Evolutionary conservation across 495 filamentous ascomycete species (phyloP).

Genomic region (Aspergillus wentii): DNA sequence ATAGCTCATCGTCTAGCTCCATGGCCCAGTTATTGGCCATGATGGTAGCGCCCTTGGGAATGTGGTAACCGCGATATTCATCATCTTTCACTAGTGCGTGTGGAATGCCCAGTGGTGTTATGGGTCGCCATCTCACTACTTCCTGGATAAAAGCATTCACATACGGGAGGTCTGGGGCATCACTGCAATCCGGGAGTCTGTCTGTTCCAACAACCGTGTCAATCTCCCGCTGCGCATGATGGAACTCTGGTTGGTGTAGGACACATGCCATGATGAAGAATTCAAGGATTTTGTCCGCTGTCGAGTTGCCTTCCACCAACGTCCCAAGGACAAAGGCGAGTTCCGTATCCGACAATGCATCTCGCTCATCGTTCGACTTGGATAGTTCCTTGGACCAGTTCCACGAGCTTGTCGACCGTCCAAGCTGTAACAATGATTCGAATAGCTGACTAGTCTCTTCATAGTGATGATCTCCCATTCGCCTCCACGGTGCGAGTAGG

Average conservation of each 20-base stretch:
- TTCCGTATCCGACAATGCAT: constrained; percentile 18
- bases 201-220: constrained; percentile 17
- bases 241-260: constrained; percentile 31
- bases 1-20: constrained; percentile 26
- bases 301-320: constrained; percentile 32
- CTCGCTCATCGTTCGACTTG: constrained; percentile 3
- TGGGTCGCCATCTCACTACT: constrained; percentile 29
- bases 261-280: constrained; percentile 32
- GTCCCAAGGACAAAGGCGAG: constrained; percentile 31
- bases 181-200: constrained; percentile 14
- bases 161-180: constrained; percentile 23
- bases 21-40: constrained; percentile 42
- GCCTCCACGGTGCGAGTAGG: constrained; percentile 24
- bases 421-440: constrained; percentile 10
- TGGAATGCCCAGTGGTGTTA: constrained; percentile 37
- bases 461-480: constrained; percentile 2
- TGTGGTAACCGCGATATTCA: constrained; percentile 44
- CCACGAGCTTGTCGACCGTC: constrained; percentile 10
- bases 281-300: constrained; percentile 25
- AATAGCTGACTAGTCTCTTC: constrained; percentile 2
- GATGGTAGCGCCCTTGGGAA: constrained; percentile 42
- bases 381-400: constrained; percentile 21
- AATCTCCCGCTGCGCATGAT: constrained; percentile 45
- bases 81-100: constrained; percentile 49
- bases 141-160: constrained; percentile 30